Evolutionary conservation across 2,329 filamentous ascomycete species (phyloP).

Genomic region (Ceratocystiopsis brevicomis): DNA sequence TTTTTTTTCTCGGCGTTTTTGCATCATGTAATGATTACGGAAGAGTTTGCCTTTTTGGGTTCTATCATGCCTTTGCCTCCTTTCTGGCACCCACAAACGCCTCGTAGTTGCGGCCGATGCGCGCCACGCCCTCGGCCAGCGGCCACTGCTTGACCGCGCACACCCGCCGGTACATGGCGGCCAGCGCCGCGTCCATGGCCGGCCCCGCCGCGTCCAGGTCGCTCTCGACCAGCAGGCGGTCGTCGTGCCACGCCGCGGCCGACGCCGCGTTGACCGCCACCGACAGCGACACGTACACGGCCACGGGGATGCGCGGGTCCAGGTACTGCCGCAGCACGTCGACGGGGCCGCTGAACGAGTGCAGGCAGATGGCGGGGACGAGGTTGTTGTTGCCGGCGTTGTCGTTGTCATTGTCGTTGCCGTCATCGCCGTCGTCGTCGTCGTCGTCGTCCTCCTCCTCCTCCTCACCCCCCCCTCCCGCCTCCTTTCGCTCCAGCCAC

Average conservation of each 20-base stretch:
- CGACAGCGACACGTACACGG: slow-evolving; percentile 80
- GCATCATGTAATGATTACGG: background rate
- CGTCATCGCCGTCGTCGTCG: too few relatives aligned
- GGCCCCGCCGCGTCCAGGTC: slow-evolving; percentile 71
- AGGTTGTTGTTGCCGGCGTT: too few relatives aligned
- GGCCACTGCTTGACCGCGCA: slow-evolving; percentile 64
- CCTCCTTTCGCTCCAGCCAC: slow-evolving; percentile 19
- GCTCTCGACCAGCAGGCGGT: slow-evolving; percentile 70
- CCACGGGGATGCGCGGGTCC: slow-evolving; percentile 49
- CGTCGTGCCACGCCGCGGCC: slow-evolving; percentile 31
- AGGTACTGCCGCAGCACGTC: slow-evolving; percentile 65
- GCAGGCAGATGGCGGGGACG: slow-evolving; percentile 79
- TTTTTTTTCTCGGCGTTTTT: background rate
- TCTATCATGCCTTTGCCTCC: background rate
- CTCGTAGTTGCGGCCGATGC: slow-evolving; percentile 56
- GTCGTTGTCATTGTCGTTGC: too few relatives aligned
- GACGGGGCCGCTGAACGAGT: slow-evolving; percentile 71
- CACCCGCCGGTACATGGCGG: slow-evolving; percentile 56
- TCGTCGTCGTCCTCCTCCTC: slow-evolving; percentile 16
- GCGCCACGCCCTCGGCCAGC: slow-evolving; percentile 48
- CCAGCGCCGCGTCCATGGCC: slow-evolving; percentile 59
- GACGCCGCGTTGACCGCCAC: slow-evolving; percentile 58
- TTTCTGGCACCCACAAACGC: slow-evolving; percentile 58
- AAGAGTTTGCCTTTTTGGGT: background rate
- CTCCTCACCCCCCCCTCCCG: too few relatives aligned